A percentile compares a stretch with the other conserved stretches of the same genome.
phyloP scores from a whole-genome alignment of 805 yeast species.

The Dipodascus geniculatus region DNA sequence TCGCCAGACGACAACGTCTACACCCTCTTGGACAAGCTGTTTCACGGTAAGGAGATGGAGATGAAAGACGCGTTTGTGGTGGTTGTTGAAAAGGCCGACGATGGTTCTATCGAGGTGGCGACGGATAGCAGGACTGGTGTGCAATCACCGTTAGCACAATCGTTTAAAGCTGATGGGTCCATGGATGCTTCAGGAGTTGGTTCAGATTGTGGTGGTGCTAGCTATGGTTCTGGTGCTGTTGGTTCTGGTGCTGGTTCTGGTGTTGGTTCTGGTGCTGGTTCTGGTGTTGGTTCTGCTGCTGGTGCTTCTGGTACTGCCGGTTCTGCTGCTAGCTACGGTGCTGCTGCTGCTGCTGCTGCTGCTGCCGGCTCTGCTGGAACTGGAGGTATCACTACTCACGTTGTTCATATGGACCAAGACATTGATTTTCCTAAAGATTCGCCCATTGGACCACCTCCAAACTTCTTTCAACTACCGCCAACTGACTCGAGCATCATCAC shows the following conservation, averaged over 20 bases:
- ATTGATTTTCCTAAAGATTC: background rate
- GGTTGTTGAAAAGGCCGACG: background rate
- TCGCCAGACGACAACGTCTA: slow-evolving; percentile 15
- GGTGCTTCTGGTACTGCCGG: slow-evolving; percentile 8
- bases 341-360: slow-evolving; percentile 6
- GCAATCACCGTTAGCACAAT: background rate
- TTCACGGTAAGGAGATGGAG: slow-evolving; percentile 14
- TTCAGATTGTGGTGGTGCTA: too few relatives aligned
- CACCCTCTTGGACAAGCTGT: slow-evolving; percentile 11
- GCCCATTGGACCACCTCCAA: slow-evolving; percentile 2
- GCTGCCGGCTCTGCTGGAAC: background rate
- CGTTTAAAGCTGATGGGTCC: background rate
- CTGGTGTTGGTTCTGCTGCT: too few relatives aligned
- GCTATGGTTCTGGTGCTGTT: too few relatives aligned
- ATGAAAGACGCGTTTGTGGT: slow-evolving; percentile 16
- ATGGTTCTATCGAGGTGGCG: background rate
- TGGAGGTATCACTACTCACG: slow-evolving; percentile 3
- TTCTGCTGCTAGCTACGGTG: slow-evolving; percentile 2
- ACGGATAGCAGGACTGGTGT: background rate
- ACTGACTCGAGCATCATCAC: slow-evolving; percentile 6
- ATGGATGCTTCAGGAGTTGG: too few relatives aligned
- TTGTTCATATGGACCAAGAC: background rate
- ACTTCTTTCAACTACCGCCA: slow-evolving; percentile 3
- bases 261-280: too few relatives aligned
- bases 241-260: too few relatives aligned